phyloP scores from a whole-genome alignment of 2,329 filamentous ascomycete genomes.

The Blumeria graminis region DNA sequence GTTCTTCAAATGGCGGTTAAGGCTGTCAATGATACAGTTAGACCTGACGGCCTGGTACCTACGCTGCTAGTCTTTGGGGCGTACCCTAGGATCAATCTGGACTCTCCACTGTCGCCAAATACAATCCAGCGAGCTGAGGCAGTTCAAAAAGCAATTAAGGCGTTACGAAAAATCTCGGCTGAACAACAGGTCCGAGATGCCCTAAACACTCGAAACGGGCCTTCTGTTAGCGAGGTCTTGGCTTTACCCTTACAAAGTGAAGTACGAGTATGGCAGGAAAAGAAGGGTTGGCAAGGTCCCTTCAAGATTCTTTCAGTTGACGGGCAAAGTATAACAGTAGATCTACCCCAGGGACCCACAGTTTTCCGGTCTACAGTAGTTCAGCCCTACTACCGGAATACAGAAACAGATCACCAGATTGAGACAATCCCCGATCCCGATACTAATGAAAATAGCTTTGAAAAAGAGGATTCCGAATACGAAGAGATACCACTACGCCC shows the following conservation, averaged over 20 bases:
- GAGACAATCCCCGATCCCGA: no score
- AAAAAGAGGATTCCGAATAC: background rate
- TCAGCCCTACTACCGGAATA: no score
- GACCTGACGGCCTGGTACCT: background rate
- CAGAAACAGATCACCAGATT: no score
- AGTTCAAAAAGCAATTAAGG: background rate
- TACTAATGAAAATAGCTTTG: background rate
- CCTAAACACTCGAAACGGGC: background rate
- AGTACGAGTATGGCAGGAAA: background rate
- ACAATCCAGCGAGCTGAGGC: background rate
- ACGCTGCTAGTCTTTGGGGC: background rate
- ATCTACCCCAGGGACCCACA: background rate
- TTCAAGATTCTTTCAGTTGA: background rate
- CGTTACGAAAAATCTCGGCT: background rate
- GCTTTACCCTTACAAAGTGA: background rate
- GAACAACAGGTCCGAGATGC: background rate
- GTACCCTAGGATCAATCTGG: background rate
- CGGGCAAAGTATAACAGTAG: background rate
- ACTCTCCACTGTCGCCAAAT: background rate
- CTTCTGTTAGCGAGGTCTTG: background rate
- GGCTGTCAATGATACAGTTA: background rate
- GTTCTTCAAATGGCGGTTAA: background rate
- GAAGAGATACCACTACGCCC: background rate
- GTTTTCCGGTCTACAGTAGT: background rate
- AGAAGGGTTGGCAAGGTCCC: constrained; percentile 1